Evolutionary conservation across 208 protist species (phyloP).

Genomic region (Wallacemonas sp.): DNA sequence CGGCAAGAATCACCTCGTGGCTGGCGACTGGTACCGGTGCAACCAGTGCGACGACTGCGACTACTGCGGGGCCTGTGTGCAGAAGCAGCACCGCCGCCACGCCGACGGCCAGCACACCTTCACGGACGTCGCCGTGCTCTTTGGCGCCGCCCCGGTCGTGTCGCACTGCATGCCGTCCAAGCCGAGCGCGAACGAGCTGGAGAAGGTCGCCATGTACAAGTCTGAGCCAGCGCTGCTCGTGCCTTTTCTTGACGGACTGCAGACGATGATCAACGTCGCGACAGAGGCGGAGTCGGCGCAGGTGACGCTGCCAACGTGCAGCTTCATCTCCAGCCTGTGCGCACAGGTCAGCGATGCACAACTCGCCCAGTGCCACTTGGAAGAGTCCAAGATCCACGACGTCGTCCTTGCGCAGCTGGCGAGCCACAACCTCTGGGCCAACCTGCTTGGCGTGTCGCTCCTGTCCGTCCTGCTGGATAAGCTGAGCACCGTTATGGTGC

Average conservation of each 20-base stretch:
- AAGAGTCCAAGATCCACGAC: slow-evolving; percentile 46
- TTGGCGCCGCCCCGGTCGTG: slow-evolving; percentile 14
- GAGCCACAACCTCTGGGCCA: slow-evolving; percentile 34
- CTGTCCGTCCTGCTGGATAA: slow-evolving; percentile 70
- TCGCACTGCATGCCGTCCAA: slow-evolving; percentile 1
- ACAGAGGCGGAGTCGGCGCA: slow-evolving; percentile 56
- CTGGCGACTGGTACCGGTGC: slow-evolving; percentile 82
- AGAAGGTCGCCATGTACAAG: slow-evolving; percentile 44
- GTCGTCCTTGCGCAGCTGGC: slow-evolving; percentile 55
- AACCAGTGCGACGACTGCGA: slow-evolving; percentile 78
- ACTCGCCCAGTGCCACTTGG: slow-evolving; percentile 31
- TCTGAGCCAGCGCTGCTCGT: slow-evolving; percentile 50
- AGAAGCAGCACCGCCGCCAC: slow-evolving; percentile 50
- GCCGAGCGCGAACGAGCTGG: slow-evolving; percentile 27
- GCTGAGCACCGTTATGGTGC: slow-evolving; percentile 50
- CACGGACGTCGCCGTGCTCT: slow-evolving; percentile 66
- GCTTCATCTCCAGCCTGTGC: slow-evolving; percentile 52
- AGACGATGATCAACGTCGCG: slow-evolving; percentile 57
- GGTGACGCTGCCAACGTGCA: slow-evolving; percentile 42
- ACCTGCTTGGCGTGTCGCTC: slow-evolving; percentile 61
- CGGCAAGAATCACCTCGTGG: slow-evolving; percentile 30
- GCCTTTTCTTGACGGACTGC: slow-evolving; percentile 53
- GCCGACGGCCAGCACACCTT: slow-evolving; percentile 51
- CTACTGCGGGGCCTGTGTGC: slow-evolving; percentile 69
- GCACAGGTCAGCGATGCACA: slow-evolving; percentile 2